phyloP scores from a whole-genome alignment of 352 stramenopile species.

The Globisporangium camurandrum region DNA sequence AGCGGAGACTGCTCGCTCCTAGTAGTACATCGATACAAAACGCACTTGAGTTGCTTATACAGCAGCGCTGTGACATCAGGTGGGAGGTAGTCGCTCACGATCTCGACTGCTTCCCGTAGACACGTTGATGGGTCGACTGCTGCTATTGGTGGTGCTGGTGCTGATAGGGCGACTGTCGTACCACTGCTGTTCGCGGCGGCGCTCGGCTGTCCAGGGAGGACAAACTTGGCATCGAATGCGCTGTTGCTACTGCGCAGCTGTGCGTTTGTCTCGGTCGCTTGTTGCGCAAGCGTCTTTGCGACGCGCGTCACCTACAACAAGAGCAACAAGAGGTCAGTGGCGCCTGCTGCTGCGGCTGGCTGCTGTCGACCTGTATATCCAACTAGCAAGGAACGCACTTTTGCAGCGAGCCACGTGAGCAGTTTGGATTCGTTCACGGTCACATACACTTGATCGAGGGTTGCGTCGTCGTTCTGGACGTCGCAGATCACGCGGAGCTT shows the following conservation, averaged over 20 bases:
- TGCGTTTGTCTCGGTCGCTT: constrained; percentile 15
- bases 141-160: neutral
- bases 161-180: constrained; percentile 7
- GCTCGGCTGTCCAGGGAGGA: neutral
- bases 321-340: too few relatives aligned
- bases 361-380: too few relatives aligned
- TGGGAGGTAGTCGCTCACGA: constrained; percentile 52
- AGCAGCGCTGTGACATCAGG: constrained; percentile 34
- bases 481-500: constrained; percentile 46
- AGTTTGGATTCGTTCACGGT: constrained; percentile 50
- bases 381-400: constrained; percentile 18
- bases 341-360: too few relatives aligned
- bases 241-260: constrained; percentile 14
- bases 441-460: constrained; percentile 46
- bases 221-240: constrained; percentile 26
- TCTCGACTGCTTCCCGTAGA: constrained; percentile 40
- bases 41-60: constrained; percentile 50
- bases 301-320: constrained; percentile 26
- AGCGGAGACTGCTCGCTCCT: neutral
- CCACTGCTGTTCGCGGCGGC: neutral
- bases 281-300: constrained; percentile 28
- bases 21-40: neutral
- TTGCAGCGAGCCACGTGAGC: constrained; percentile 37
- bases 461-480: constrained; percentile 33
- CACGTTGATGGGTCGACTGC: constrained; percentile 6